Evolutionary conservation across 495 filamentous ascomycete species (phyloP).

Genomic region (Lindgomyces ingoldianus): DNA sequence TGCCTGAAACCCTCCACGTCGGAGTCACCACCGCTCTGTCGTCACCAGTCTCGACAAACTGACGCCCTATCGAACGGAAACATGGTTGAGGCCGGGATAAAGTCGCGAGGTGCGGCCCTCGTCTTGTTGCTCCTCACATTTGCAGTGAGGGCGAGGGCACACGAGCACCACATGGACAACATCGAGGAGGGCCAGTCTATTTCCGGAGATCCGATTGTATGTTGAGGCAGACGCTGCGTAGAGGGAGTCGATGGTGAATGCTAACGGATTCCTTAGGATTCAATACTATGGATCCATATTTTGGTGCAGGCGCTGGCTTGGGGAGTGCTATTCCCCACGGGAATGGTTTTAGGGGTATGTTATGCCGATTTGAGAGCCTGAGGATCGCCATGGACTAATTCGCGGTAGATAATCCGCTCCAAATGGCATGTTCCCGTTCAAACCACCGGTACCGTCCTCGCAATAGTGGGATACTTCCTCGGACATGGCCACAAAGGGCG

Average conservation of each 20-base stretch:
- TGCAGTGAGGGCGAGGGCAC: slow-evolving; percentile 48
- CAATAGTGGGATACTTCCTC: slow-evolving; percentile 83
- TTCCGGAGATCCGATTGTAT: slow-evolving; percentile 83
- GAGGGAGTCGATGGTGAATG: background rate
- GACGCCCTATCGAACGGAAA: background rate
- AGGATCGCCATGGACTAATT: background rate
- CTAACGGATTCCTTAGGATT: slow-evolving; percentile 57
- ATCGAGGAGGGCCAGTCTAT: slow-evolving; percentile 75
- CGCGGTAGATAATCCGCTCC: slow-evolving; percentile 72
- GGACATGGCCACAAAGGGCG: slow-evolving; percentile 88
- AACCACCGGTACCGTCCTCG: slow-evolving; percentile 68
- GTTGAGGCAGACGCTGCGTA: slow-evolving; percentile 38
- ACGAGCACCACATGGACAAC: slow-evolving; percentile 73
- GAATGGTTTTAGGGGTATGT: slow-evolving; percentile 91
- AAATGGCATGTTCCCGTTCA: slow-evolving; percentile 95
- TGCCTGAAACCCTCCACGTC: slow-evolving; percentile 21
- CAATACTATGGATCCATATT: slow-evolving; percentile 91
- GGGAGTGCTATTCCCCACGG: slow-evolving; percentile 87
- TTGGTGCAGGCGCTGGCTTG: slow-evolving; percentile 83
- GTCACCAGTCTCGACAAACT: slow-evolving; percentile 6
- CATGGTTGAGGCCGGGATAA: slow-evolving; percentile 5
- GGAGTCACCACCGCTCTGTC: slow-evolving; percentile 3
- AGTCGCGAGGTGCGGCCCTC: slow-evolving; percentile 10
- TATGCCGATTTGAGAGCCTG: background rate
- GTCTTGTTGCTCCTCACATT: slow-evolving; percentile 26